These are phyloP conservation scores for Thelonectria discophora DNA, from an alignment of 2,329 filamentous ascomycete species.

Conservation along the genomic window DNA sequence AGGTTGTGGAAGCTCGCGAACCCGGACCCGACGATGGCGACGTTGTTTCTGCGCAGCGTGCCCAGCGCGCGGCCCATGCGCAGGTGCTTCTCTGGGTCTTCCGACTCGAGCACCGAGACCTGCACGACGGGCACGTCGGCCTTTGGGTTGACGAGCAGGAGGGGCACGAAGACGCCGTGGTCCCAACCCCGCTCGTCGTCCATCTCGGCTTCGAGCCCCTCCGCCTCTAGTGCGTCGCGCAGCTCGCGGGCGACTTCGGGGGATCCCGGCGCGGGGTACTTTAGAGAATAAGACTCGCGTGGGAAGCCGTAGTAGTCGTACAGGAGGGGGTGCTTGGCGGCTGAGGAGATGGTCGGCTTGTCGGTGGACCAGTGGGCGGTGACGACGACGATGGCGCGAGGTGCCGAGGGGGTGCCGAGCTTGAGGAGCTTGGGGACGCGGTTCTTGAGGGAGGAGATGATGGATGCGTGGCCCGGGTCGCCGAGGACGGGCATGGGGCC, in stretches of 20 bases:
- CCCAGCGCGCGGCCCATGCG: constrained; percentile 63
- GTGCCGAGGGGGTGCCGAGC: constrained; percentile 59
- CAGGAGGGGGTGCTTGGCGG: constrained; percentile 55
- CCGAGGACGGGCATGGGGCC: constrained; percentile 67
- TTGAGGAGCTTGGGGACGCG: constrained; percentile 64
- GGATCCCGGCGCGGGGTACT: constrained; percentile 65
- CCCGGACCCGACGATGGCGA: constrained; percentile 69
- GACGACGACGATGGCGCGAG: constrained; percentile 63
- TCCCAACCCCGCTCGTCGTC: constrained; percentile 61
- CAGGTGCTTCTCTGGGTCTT: constrained; percentile 59
- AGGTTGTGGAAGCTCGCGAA: constrained; percentile 68
- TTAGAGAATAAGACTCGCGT: constrained; percentile 61
- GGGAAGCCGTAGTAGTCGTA: constrained; percentile 71
- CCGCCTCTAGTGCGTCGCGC: constrained; percentile 53
- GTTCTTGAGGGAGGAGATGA: constrained; percentile 61
- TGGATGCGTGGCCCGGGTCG: constrained; percentile 60
- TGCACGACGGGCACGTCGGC: constrained; percentile 66
- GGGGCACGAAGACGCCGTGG: constrained; percentile 68
- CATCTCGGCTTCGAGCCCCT: constrained; percentile 55
- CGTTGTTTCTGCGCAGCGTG: constrained; percentile 58
- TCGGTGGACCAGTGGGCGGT: constrained; percentile 66
- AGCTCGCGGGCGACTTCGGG: constrained; percentile 62
- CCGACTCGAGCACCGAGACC: constrained; percentile 62
- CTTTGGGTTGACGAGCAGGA: constrained; percentile 62
- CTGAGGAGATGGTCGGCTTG: constrained; percentile 61